Evolutionary conservation across 495 filamentous ascomycete species (phyloP).

Genomic region (Penicillium argentinense): DNA sequence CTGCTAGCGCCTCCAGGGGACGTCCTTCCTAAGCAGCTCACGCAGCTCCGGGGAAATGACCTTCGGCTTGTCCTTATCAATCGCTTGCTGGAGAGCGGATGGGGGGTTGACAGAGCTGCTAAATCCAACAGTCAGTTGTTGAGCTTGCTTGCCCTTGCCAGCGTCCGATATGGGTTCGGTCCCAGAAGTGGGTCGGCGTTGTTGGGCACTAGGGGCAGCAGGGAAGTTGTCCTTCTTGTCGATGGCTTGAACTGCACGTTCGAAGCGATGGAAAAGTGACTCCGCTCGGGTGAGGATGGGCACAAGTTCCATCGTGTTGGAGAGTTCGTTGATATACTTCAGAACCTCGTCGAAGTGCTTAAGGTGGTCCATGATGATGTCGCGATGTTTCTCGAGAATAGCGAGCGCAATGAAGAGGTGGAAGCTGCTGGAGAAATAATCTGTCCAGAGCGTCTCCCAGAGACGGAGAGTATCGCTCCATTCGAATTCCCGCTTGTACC

Average conservation of each 20-base stretch:
- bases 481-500: conserved; percentile 96
- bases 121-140: conserved; percentile 24
- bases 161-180: conserved; percentile 10
- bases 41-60: conserved; percentile 83
- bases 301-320: conserved; percentile 85
- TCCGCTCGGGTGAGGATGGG: conserved; percentile 85
- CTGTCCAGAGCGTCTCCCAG: conserved; percentile 95
- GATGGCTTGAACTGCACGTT: conserved; percentile 79
- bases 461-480: conserved; percentile 83
- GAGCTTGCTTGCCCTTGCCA: conserved; percentile 36
- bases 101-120: conserved; percentile 26
- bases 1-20: conserved; percentile 42
- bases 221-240: conserved; percentile 87
- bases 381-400: conserved; percentile 91
- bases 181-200: conserved; percentile 39
- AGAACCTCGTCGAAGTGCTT: conserved; percentile 95
- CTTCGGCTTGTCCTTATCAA: conserved; percentile 46
- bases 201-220: conserved; percentile 54
- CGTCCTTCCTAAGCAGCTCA: conserved; percentile 67
- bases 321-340: conserved; percentile 96
- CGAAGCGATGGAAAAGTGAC: conserved; percentile 82
- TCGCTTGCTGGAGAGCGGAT: conserved; percentile 17
- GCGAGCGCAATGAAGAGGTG: conserved; percentile 93
- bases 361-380: conserved; percentile 92
- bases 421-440: conserved; percentile 82